Evolutionary conservation across 805 yeast species (phyloP), one percentile per base, ranked within the genome.

Genomic region (Ogataea pini): DNA sequence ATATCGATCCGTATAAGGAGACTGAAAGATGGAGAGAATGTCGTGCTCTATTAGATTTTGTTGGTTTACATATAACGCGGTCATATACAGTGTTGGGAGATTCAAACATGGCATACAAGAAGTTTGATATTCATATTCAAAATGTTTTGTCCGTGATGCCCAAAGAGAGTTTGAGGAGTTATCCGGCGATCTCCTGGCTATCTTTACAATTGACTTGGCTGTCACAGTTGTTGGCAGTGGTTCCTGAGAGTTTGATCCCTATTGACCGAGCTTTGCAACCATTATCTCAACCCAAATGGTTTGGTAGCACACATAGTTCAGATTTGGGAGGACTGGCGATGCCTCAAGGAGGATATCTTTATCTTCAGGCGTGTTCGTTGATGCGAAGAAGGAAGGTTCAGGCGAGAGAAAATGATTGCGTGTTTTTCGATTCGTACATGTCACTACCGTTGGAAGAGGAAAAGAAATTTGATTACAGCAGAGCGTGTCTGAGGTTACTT

Each of bases 121-220:
- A 82, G 61, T 89, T 87, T 60, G 74, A 74, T 32, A 72, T 78
- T 16, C 96, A 89, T 67, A 59, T 86, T 1, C 73, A 73, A 27
- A 77, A 76, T 41, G 79, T 85, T 1, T 55, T 72, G 7, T 65
- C 69, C 7, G 58, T 76, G 4, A 48, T 73, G 14, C 64, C 69
- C n/a, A 47, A 52, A 1, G 62, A 67, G 18, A 53, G 58, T 7
- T 52, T 68, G 12, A 46, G 53, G 2, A 56, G 60, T 9, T 68
- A 59, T 48, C 52, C 71, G 0, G 67, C 65, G 4, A 53, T 60
- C 18, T 63, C 72, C 34, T 87, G 95, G 95, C 57, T 74, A 9
- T 75, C 83, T 0, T 59, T 68, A n/a, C 95, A 87, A 59, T 77
- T 79, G 54, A 76, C 79, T 36, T 78, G 86, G 82, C 67, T 87